These are phyloP conservation scores for Melaleuca quinquenervia DNA, from an alignment of 345 rosid genomes.

Conservation along the genomic window DNA sequence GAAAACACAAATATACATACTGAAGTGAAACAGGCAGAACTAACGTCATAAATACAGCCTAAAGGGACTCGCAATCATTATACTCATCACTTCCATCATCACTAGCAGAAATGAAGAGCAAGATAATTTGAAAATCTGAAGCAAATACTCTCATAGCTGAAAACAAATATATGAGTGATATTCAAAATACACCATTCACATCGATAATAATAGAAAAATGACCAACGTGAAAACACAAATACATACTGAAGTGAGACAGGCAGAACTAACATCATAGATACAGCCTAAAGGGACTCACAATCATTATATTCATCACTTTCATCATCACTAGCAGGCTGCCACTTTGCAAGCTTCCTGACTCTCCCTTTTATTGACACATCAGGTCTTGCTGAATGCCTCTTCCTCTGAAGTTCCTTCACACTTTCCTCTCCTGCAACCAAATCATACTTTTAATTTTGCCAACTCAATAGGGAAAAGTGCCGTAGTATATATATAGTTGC, in stretches of 20 bases:
- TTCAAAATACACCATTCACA: background rate
- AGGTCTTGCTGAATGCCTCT: conserved; percentile 86
- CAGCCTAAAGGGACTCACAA: conserved; percentile 36
- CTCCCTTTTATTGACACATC: conserved; percentile 88
- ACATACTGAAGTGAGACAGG: background rate
- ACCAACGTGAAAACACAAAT: background rate
- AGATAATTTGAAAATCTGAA: background rate
- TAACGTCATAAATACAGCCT: background rate
- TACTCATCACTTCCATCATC: conserved; percentile 82
- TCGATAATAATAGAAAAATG: background rate
- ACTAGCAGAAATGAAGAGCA: conserved; percentile 43
- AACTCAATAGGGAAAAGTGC: background rate
- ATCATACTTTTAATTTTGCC: background rate
- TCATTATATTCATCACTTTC: conserved; percentile 84
- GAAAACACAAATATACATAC: background rate
- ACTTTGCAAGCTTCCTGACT: conserved; percentile 83
- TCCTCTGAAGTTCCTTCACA: conserved; percentile 77
- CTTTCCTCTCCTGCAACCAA: conserved; percentile 64
- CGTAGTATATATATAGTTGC: background rate
- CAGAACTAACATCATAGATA: background rate
- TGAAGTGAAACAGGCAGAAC: background rate
- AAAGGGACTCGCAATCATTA: conserved; percentile 59
- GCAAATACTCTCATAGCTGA: background rate
- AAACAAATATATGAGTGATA: background rate
- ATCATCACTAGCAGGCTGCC: conserved; percentile 78